Percentiles rank a stretch among this genome's conserved stretches.
phyloP scores from a whole-genome alignment of 1,284 basidiomycete species.

The Ustilago shanxiensis region DNA sequence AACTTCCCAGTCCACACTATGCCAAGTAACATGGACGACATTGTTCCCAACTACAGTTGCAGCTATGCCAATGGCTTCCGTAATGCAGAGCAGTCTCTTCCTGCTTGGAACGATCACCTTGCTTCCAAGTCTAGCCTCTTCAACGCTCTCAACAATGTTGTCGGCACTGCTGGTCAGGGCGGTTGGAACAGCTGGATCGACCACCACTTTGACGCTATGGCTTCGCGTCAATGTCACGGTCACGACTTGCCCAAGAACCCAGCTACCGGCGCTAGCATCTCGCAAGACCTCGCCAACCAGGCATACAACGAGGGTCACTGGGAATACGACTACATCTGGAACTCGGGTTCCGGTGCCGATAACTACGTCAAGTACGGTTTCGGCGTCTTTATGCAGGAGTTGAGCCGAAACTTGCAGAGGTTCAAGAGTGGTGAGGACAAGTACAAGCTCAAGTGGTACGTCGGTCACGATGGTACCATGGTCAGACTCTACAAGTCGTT shows the following conservation, averaged over 20 bases:
- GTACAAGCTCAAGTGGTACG: conserved; percentile 48
- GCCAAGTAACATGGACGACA: conserved; percentile 71
- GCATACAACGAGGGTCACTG: conserved; percentile 56
- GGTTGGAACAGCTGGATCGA: conserved; percentile 74
- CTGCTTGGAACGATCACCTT: conserved; percentile 74
- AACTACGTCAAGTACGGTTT: conserved; percentile 57
- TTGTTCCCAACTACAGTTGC: conserved; percentile 74
- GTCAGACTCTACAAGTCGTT: conserved; percentile 54
- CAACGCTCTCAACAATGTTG: conserved; percentile 71
- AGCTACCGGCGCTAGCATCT: conserved; percentile 19
- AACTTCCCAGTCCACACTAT: conserved; percentile 65
- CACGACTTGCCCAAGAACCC: conserved; percentile 50
- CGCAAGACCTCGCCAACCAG: conserved; percentile 45
- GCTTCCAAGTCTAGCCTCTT: conserved; percentile 72
- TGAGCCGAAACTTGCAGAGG: conserved; percentile 27
- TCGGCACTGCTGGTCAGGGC: conserved; percentile 73
- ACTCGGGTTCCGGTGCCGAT: conserved; percentile 46
- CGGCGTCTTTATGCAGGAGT: conserved; percentile 49
- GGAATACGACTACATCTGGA: conserved; percentile 64
- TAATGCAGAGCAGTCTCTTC: conserved; percentile 57
- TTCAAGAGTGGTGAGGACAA: conserved; percentile 22
- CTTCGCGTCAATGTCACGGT: conserved; percentile 55
- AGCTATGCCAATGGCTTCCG: conserved; percentile 73
- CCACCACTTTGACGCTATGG: conserved; percentile 61
- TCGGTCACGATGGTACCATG: conserved; percentile 62